These are phyloP conservation scores for Talaromyces trachyspermus DNA, from an alignment of 495 filamentous ascomycete species.

Conservation along the genomic window DNA sequence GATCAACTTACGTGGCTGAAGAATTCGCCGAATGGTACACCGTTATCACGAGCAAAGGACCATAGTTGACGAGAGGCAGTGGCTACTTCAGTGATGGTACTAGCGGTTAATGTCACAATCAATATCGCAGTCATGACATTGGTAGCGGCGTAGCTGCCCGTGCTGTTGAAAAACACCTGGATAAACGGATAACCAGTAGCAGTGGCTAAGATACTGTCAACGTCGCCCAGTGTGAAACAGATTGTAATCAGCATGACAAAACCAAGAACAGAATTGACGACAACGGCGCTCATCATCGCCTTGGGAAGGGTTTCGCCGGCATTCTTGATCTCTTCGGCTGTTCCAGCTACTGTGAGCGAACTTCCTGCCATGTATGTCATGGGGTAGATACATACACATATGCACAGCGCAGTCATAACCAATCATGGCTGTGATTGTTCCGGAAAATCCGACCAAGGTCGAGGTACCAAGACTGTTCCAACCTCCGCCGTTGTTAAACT, in stretches of 20 bases:
- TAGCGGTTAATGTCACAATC: slow-evolving; percentile 39
- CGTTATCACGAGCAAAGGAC: slow-evolving; percentile 50
- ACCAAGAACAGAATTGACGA: slow-evolving; percentile 43
- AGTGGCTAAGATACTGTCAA: slow-evolving; percentile 29
- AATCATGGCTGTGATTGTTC: slow-evolving; percentile 43
- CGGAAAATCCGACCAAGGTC: slow-evolving; percentile 48
- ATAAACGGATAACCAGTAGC: slow-evolving; percentile 46
- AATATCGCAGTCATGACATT: slow-evolving; percentile 45
- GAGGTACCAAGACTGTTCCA: slow-evolving; percentile 48
- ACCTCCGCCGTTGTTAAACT: slow-evolving; percentile 45
- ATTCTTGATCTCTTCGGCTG: slow-evolving; percentile 50
- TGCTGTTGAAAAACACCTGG: slow-evolving; percentile 46
- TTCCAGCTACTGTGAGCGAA: slow-evolving; percentile 8
- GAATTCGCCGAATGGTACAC: slow-evolving; percentile 47
- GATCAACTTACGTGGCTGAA: slow-evolving; percentile 36
- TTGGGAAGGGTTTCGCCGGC: slow-evolving; percentile 49
- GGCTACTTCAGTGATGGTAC: slow-evolving; percentile 46
- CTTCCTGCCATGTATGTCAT: background rate
- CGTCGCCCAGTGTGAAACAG: slow-evolving; percentile 47
- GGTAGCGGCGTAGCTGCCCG: slow-evolving; percentile 33
- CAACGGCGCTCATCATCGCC: slow-evolving; percentile 42
- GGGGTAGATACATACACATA: slow-evolving; percentile 16
- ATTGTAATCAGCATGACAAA: slow-evolving; percentile 46
- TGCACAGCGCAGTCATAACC: slow-evolving; percentile 43
- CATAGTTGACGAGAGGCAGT: slow-evolving; percentile 51